These are phyloP conservation scores for Aspergillus incahuasiensis DNA, from an alignment of 495 filamentous ascomycete species.

Conservation along the genomic window DNA sequence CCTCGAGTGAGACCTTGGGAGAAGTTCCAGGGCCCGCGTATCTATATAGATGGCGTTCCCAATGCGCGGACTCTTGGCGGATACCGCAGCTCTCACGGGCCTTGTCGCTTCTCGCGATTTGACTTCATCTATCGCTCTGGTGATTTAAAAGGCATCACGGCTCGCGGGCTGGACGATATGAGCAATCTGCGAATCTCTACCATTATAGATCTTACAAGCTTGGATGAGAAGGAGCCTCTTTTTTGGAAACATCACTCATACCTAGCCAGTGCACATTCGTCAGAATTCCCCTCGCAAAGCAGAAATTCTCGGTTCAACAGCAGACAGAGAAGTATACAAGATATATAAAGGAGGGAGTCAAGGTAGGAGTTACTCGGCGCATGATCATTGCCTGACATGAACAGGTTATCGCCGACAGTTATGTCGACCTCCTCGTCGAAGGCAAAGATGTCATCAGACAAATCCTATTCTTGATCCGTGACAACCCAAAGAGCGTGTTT, in stretches of 20 bases:
- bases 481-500: not conserved
- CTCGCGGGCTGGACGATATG: not conserved
- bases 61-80: constrained; percentile 7
- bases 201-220: not conserved
- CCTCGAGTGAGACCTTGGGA: too few species aligned
- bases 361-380: not conserved
- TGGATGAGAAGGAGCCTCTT: not conserved
- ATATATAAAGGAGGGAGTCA: not conserved
- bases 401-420: constrained; percentile 2
- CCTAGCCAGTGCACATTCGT: not conserved
- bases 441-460: not conserved
- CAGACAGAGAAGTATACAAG: not conserved
- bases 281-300: not conserved
- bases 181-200: not conserved
- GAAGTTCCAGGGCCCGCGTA: too few species aligned
- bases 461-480: not conserved
- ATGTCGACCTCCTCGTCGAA: not conserved
- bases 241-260: not conserved
- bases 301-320: not conserved
- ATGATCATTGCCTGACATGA: not conserved
- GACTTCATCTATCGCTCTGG: not conserved
- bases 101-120: not conserved
- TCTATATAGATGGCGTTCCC: not conserved
- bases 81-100: not conserved
- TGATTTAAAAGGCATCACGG: not conserved